phyloP scores from a whole-genome alignment of 768 basidiomycete genomes.

The Boletus pseudopeckii region DNA sequence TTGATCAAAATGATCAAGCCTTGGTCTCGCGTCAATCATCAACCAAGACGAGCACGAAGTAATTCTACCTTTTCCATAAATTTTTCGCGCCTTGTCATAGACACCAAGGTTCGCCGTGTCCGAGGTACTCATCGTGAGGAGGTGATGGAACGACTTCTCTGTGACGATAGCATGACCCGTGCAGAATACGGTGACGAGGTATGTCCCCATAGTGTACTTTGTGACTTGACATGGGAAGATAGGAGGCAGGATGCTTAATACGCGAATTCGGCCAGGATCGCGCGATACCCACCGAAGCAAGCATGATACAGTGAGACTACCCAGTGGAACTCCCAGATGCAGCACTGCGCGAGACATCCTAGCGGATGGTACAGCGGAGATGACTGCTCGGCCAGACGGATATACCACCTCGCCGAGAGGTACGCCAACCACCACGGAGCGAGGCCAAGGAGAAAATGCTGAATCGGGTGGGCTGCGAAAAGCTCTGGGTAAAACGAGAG shows the following conservation, averaged over 20 bases:
- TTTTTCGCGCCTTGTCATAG: constrained; percentile 11
- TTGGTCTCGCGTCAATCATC: not conserved
- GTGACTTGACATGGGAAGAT: constrained; percentile 6
- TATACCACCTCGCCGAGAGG: constrained; percentile 18
- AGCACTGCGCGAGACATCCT: constrained; percentile 25
- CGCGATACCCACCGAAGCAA: constrained; percentile 15
- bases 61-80: constrained; percentile 15
- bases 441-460: constrained; percentile 22
- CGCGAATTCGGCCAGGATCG: not conserved
- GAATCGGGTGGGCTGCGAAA: constrained; percentile 6
- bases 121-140: constrained; percentile 6
- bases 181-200: constrained; percentile 22
- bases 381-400: constrained; percentile 18
- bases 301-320: constrained; percentile 16
- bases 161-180: constrained; percentile 5
- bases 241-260: not conserved
- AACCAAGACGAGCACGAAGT: not conserved
- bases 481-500: constrained; percentile 12
- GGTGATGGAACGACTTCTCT: constrained; percentile 22
- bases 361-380: constrained; percentile 24
- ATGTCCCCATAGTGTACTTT: constrained; percentile 11
- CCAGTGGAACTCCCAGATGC: constrained; percentile 26
- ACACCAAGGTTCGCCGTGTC: constrained; percentile 16
- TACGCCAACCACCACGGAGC: constrained; percentile 21
- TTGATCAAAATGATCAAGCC: constrained; percentile 12